These are phyloP conservation scores for Cytidiella melzeri DNA, from an alignment of 768 basidiomycete genomes.

Conservation along the genomic window DNA sequence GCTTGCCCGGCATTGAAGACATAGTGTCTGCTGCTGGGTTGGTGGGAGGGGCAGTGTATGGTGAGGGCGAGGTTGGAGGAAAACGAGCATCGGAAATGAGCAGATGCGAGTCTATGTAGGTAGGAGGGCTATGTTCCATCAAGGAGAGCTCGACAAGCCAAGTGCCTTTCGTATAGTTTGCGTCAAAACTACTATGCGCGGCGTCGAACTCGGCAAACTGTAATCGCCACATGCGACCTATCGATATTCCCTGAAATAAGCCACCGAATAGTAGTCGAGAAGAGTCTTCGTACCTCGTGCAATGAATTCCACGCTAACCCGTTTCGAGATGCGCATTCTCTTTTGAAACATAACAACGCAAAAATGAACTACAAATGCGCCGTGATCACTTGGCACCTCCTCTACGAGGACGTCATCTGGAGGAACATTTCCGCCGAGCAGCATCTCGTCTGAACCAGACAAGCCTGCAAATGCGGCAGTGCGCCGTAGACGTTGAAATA, in stretches of 20 bases:
- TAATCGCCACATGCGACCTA: conserved; percentile 56
- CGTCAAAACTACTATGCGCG: not conserved
- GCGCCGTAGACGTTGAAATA: conserved; percentile 56
- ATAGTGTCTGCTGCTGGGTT: not conserved
- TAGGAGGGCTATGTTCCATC: conserved; percentile 51
- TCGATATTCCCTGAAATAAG: not conserved
- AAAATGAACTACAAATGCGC: conserved; percentile 49
- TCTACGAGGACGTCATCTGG: conserved; percentile 50
- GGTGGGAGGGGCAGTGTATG: conserved; percentile 1
- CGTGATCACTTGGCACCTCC: conserved; percentile 43
- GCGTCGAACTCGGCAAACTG: conserved; percentile 29
- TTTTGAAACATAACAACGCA: conserved; percentile 57
- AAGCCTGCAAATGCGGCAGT: conserved; percentile 46
- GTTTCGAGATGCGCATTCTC: conserved; percentile 58
- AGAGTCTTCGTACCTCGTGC: conserved; percentile 38
- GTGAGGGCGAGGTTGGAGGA: conserved; percentile 14
- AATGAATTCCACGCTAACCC: conserved; percentile 58
- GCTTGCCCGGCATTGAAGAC: conserved; percentile 1
- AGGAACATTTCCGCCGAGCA: conserved; percentile 25
- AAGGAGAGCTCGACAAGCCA: conserved; percentile 46
- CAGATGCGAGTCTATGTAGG: conserved; percentile 49
- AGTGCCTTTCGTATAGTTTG: conserved; percentile 12
- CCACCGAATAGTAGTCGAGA: not conserved
- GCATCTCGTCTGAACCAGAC: conserved; percentile 44
- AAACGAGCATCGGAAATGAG: conserved; percentile 29